Evolutionary conservation across 2,329 filamentous ascomycete species (phyloP).

Genomic region (Aureobasidium sp.): DNA sequence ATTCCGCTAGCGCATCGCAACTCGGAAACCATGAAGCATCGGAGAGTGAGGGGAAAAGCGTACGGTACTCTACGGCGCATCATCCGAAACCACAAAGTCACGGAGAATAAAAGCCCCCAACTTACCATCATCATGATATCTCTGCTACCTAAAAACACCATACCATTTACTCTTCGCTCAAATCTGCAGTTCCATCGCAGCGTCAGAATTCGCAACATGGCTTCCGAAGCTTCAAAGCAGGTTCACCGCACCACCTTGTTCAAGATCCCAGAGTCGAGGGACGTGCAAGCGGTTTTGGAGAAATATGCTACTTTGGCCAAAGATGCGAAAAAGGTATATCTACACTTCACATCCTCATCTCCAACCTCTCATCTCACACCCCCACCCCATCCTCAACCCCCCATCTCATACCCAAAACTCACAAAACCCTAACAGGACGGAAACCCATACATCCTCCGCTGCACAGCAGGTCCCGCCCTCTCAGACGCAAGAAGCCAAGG

Average conservation of each 20-base stretch:
- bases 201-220: neutral
- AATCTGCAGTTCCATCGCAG: neutral
- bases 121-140: neutral
- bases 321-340: slow-evolving; percentile 38
- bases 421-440: slow-evolving; percentile 47
- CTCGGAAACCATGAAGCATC: neutral
- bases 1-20: neutral
- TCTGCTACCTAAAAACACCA: neutral
- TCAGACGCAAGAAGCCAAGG: slow-evolving; percentile 57
- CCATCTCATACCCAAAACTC: too few species aligned
- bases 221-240: slow-evolving; percentile 5
- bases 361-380: neutral
- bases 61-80: too few species aligned
- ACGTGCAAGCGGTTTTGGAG: slow-evolving; percentile 38
- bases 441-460: slow-evolving; percentile 60
- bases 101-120: neutral
- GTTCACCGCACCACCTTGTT: slow-evolving; percentile 48
- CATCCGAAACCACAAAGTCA: neutral
- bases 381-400: too few species aligned
- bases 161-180: neutral
- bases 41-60: neutral
- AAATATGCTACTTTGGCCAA: slow-evolving; percentile 38
- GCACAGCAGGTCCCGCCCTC: slow-evolving; percentile 48
- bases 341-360: too few species aligned
- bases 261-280: slow-evolving; percentile 44